A percentile compares a stretch with the other conserved stretches of the same genome.
These are phyloP conservation scores for Neurospora terricola DNA, from an alignment of 495 filamentous ascomycete genomes.

Conservation along the genomic window DNA sequence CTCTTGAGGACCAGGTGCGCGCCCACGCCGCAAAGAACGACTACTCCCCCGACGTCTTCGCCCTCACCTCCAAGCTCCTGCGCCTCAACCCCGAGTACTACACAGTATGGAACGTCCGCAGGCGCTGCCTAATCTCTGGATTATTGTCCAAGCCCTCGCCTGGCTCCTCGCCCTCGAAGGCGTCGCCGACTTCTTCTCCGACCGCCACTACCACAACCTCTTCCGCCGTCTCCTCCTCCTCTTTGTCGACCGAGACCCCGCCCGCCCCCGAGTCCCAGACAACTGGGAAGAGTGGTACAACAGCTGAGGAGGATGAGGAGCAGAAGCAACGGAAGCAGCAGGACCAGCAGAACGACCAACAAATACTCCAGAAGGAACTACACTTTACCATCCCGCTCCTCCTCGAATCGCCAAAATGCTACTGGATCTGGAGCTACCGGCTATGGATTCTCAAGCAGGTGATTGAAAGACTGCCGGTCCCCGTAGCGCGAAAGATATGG, in stretches of 20 bases:
- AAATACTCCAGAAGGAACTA: slow-evolving; percentile 52
- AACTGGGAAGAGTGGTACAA: slow-evolving; percentile 48
- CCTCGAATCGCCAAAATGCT: slow-evolving; percentile 84
- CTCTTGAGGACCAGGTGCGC: slow-evolving; percentile 57
- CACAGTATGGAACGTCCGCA: slow-evolving; percentile 94
- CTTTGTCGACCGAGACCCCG: slow-evolving; percentile 38
- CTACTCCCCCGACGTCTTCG: slow-evolving; percentile 56
- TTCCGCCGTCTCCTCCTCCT: slow-evolving; percentile 38
- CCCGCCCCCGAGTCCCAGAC: slow-evolving; percentile 35
- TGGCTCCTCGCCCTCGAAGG: slow-evolving; percentile 44
- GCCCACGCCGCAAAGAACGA: slow-evolving; percentile 47
- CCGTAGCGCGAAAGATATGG: slow-evolving; percentile 59
- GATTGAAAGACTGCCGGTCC: slow-evolving; percentile 46
- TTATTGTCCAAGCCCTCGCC: slow-evolving; percentile 40
- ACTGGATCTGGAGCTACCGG: slow-evolving; percentile 99
- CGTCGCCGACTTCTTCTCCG: slow-evolving; percentile 46
- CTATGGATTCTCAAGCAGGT: slow-evolving; percentile 72
- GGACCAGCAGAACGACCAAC: slow-evolving; percentile 16
- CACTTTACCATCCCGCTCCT: slow-evolving; percentile 75
- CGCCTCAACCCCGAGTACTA: slow-evolving; percentile 93
- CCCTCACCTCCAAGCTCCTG: slow-evolving; percentile 70
- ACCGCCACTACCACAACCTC: slow-evolving; percentile 40
- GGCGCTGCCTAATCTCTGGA: slow-evolving; percentile 51
- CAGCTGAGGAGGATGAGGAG: slow-evolving; percentile 27
- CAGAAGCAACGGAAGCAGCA: background rate